phyloP scores from a whole-genome alignment of 495 filamentous ascomycete genomes.

The Talaromyces borbonicus region DNA sequence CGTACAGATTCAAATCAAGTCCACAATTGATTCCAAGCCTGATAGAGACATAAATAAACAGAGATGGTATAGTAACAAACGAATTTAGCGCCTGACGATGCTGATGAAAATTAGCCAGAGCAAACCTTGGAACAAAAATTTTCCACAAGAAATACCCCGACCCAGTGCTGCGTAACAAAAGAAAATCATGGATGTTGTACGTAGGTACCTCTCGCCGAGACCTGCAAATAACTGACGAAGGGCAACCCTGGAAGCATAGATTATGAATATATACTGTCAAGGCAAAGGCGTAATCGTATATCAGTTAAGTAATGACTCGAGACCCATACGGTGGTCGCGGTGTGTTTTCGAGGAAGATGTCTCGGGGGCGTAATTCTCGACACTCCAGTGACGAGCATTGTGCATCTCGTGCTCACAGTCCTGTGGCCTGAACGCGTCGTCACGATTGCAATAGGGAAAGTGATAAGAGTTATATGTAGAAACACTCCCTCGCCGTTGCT shows the following conservation, averaged over 20 bases:
- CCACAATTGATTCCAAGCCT: background rate
- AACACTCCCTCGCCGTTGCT: conserved; percentile 5
- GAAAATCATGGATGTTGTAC: background rate
- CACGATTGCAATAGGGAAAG: background rate
- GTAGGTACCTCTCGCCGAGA: too few species aligned
- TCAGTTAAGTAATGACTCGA: conserved; percentile 15
- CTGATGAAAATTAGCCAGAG: background rate
- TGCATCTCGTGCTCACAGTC: conserved; percentile 1
- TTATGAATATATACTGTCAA: background rate
- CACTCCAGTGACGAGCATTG: background rate
- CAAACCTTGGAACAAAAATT: background rate
- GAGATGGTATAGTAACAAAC: conserved; percentile 1
- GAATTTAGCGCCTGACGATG: background rate
- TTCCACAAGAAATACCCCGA: too few species aligned
- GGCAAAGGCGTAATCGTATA: background rate
- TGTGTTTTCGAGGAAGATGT: background rate
- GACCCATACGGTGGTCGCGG: conserved; percentile 38
- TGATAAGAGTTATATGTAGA: background rate
- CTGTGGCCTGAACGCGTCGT: background rate
- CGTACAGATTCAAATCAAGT: background rate
- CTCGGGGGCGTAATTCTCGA: conserved; percentile 4
- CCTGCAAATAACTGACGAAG: background rate
- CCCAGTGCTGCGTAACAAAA: background rate
- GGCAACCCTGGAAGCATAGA: background rate
- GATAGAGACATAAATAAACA: conserved; percentile 3